Evolutionary conservation across 768 basidiomycete species (phyloP).

Genomic region (Ephemerocybe angulata): DNA sequence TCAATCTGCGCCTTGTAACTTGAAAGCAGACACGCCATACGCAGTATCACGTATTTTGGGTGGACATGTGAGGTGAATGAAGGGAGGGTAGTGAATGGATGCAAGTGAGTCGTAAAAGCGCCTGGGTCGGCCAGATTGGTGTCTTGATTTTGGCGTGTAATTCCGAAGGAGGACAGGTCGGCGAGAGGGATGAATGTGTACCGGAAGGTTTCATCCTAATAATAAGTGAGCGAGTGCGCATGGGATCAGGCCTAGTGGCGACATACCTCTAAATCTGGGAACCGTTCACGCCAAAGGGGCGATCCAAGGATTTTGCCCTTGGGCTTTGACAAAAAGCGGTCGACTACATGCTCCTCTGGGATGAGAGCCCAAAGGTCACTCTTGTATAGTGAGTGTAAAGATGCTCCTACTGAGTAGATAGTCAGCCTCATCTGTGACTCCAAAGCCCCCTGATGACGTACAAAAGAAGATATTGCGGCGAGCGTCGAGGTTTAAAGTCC

Average conservation of each 20-base stretch:
- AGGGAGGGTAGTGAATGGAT: constrained; percentile 14
- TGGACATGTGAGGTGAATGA: constrained; percentile 13
- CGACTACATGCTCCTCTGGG: constrained; percentile 7
- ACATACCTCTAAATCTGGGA: constrained; percentile 1
- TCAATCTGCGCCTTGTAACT: background rate
- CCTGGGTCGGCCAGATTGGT: background rate
- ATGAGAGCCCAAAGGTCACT: constrained; percentile 7
- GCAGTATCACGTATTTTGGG: constrained; percentile 16
- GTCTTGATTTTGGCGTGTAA: background rate
- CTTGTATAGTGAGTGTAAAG: background rate
- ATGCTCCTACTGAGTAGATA: constrained; percentile 3
- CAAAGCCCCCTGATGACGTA: constrained; percentile 3
- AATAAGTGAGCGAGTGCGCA: background rate
- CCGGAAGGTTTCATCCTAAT: background rate
- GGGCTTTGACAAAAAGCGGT: background rate
- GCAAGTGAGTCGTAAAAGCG: constrained; percentile 1
- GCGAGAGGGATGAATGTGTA: constrained; percentile 1
- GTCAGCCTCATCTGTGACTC: background rate
- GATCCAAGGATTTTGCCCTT: background rate
- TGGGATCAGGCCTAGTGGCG: background rate
- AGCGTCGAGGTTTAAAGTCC: constrained; percentile 16
- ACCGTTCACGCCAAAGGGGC: background rate
- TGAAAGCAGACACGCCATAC: constrained; percentile 1
- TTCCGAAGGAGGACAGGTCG: constrained; percentile 1
- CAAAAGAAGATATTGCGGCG: constrained; percentile 15